Conservation (phyloP, 345 rosid species). For the Lumnitzera littorea region DNA sequence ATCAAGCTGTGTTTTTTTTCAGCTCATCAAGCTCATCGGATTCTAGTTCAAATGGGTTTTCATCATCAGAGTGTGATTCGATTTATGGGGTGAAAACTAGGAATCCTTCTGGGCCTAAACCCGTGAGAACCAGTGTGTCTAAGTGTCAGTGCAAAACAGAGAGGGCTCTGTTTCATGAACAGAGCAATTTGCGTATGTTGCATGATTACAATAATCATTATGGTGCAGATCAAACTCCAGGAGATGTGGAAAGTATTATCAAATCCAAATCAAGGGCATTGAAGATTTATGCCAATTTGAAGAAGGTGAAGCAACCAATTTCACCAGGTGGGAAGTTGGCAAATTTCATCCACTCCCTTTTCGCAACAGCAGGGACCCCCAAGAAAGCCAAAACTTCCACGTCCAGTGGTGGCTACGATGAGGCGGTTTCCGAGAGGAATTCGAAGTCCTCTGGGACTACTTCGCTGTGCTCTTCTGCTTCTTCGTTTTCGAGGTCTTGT, state of each 20-base stretch:
- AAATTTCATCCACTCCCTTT: conserved; percentile 66
- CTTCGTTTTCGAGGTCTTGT: conserved; percentile 82
- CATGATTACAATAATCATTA: conserved; percentile 27
- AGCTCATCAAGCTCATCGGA: conserved; percentile 82
- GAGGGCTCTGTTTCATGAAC: conserved; percentile 38
- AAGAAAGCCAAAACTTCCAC: conserved; percentile 42
- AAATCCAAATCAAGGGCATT: conserved; percentile 50
- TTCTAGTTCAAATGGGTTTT: conserved; percentile 64
- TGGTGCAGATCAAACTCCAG: conserved; percentile 21
- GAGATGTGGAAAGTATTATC: conserved; percentile 27
- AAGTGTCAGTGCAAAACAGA: conserved; percentile 24
- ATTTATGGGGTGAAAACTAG: conserved; percentile 29
- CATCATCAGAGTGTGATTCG: conserved; percentile 76
- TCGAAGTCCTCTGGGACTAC: conserved; percentile 32
- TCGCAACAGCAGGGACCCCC: conserved; percentile 15
- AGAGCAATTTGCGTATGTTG: conserved; percentile 24
- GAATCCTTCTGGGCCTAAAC: conserved; percentile 35
- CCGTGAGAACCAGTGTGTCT: conserved; percentile 27
- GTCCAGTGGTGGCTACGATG: conserved; percentile 18
- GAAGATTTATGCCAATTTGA: conserved; percentile 48
- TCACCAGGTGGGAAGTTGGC: conserved; percentile 71
- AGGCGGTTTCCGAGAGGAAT: conserved; percentile 15
- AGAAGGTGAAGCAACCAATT: conserved; percentile 76
- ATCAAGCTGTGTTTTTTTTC: conserved; percentile 45
- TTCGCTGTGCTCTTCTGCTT: conserved; percentile 65